Percentiles rank a stretch among this genome's conserved stretches.
Evolutionary conservation across 2,329 filamentous ascomycete genomes (phyloP).

Genomic region (Colletotrichum gigasporum): DNA sequence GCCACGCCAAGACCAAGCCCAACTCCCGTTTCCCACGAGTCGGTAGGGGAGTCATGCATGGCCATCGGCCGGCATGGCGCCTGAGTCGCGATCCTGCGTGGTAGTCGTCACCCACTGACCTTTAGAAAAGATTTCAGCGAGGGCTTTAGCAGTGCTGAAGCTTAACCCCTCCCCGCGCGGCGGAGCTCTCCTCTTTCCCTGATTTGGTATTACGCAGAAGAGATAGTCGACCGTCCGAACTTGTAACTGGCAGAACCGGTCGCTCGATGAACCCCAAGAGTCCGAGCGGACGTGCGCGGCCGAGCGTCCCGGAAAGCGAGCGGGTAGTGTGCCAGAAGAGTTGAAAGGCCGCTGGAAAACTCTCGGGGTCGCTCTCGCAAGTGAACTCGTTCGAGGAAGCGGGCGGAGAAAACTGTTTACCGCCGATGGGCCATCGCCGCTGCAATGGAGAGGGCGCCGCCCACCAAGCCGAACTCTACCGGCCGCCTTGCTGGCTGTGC

Average conservation of each 20-base stretch:
- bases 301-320: background rate
- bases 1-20: background rate
- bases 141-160: background rate
- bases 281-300: background rate
- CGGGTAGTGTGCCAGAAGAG: background rate
- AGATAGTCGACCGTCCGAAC: constrained; percentile 14
- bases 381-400: background rate
- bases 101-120: background rate
- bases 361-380: constrained; percentile 8
- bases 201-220: background rate
- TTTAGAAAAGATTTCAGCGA: background rate
- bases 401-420: background rate
- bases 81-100: background rate
- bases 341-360: background rate
- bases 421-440: background rate
- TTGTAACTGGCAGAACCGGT: constrained; percentile 11
- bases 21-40: background rate
- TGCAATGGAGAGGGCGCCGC: background rate
- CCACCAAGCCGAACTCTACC: background rate
- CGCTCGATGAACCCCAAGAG: background rate
- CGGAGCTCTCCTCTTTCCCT: background rate
- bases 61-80: background rate
- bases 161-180: constrained; percentile 1
- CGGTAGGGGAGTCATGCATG: constrained; percentile 6
- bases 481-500: background rate